phyloP scores from a whole-genome alignment of 305 asterid species.

The Plantago lanceolata region DNA sequence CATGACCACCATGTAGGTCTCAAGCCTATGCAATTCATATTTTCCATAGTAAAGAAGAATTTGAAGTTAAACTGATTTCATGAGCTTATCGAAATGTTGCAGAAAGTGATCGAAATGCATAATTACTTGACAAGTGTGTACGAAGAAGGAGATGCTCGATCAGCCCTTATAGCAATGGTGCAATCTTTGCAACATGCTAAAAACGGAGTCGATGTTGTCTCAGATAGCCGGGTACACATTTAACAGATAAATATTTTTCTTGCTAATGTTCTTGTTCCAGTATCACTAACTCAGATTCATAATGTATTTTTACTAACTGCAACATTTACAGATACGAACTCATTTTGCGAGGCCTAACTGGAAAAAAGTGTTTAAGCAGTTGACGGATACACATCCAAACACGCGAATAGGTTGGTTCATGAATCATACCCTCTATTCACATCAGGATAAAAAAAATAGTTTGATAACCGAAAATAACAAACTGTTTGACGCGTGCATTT shows the following conservation, averaged over 20 bases:
- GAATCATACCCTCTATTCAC: not conserved
- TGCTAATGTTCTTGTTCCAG: too few relatives aligned
- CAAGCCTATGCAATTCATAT: not conserved
- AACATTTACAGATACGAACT: slow-evolving; percentile 45
- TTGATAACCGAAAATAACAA: not conserved
- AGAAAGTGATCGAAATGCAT: slow-evolving; percentile 77
- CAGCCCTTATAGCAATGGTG: slow-evolving; percentile 77
- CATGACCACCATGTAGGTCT: slow-evolving; percentile 60
- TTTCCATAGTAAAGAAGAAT: not conserved
- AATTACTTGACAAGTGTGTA: slow-evolving; percentile 73
- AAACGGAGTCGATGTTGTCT: slow-evolving; percentile 72
- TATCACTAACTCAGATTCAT: not conserved
- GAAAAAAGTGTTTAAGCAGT: slow-evolving; percentile 47
- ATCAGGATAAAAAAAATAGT: not conserved
- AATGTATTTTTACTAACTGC: not conserved
- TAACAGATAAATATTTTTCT: not conserved
- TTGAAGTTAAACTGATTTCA: not conserved
- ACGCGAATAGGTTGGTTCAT: slow-evolving; percentile 44
- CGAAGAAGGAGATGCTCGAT: slow-evolving; percentile 86
- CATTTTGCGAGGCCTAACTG: slow-evolving; percentile 71
- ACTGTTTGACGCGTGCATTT: slow-evolving; percentile 4
- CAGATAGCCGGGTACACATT: slow-evolving; percentile 52
- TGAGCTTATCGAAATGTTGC: slow-evolving; percentile 20
- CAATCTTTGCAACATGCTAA: slow-evolving; percentile 81
- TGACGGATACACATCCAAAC: slow-evolving; percentile 43